A percentile compares a stretch with the other conserved stretches of the same genome.
Evolutionary conservation across 2,329 filamentous ascomycete species (phyloP).

Genomic region (Achaetomium macrosporum): DNA sequence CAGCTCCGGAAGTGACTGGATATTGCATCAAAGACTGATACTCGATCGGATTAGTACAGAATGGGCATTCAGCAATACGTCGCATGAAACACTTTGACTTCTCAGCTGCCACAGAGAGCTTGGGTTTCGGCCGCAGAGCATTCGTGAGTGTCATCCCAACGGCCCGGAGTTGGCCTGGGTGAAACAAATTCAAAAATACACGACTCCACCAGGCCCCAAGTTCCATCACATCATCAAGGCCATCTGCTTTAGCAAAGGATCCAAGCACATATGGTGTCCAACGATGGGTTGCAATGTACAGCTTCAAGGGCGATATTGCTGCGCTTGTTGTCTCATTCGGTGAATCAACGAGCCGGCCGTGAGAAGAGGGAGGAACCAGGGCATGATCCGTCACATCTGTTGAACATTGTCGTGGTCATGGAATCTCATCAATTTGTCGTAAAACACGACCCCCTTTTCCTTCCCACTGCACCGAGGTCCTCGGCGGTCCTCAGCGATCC

Average conservation of each 20-base stretch:
- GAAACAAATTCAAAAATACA: slow-evolving; percentile 14
- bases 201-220: neutral
- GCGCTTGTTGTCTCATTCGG: no score
- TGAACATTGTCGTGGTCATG: slow-evolving; percentile 27
- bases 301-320: no score
- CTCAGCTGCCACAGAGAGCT: neutral
- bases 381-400: neutral
- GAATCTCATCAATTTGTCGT: slow-evolving; percentile 55
- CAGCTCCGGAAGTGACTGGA: neutral
- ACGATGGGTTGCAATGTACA: no score
- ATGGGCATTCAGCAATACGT: neutral
- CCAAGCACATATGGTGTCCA: no score
- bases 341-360: no score
- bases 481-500: slow-evolving; percentile 55
- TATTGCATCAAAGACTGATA: neutral
- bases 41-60: no score
- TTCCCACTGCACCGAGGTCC: slow-evolving; percentile 47
- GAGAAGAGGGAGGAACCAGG: neutral
- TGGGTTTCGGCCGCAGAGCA: neutral
- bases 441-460: slow-evolving; percentile 43
- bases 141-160: neutral
- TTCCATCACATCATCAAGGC: neutral
- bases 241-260: no score
- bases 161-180: slow-evolving; percentile 3
- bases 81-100: slow-evolving; percentile 9